Evolutionary conservation across 1,284 basidiomycete species (phyloP).

Genomic region (Trichosporon sp.): DNA sequence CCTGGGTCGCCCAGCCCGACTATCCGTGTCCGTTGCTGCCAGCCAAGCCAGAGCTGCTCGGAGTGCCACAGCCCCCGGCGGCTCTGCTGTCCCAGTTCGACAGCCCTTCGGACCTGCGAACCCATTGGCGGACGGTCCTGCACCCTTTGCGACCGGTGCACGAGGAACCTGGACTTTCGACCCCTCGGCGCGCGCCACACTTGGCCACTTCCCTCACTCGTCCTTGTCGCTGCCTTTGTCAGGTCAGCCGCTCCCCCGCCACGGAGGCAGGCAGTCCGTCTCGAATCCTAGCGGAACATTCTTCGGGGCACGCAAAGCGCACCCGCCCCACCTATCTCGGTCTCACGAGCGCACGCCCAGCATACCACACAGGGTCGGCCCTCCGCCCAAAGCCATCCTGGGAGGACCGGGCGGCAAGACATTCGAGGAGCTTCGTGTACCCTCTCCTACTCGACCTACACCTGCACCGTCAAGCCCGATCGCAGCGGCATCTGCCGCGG

Average conservation of each 20-base stretch:
- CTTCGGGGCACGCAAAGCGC: not conserved
- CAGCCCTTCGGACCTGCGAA: not conserved
- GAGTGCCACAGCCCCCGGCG: not conserved
- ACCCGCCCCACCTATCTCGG: not conserved
- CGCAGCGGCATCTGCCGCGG: not conserved
- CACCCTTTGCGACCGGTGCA: not conserved
- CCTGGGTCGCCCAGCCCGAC: not conserved
- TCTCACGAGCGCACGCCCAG: conserved; percentile 5
- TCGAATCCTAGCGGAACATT: not conserved
- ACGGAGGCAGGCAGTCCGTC: not conserved
- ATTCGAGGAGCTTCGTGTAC: conserved; percentile 31
- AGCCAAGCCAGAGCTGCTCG: not conserved
- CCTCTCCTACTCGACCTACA: conserved; percentile 5
- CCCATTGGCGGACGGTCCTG: not conserved
- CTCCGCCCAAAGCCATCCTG: conserved; percentile 38
- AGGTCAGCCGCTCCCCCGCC: conserved; percentile 1
- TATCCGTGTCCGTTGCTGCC: not conserved
- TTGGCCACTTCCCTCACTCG: conserved; percentile 16
- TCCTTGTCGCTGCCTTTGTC: conserved; percentile 13
- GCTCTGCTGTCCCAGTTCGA: not conserved
- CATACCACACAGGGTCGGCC: conserved; percentile 18
- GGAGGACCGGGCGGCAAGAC: conserved; percentile 39
- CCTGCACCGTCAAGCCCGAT: conserved; percentile 1
- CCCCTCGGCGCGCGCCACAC: conserved; percentile 11
- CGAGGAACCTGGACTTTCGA: conserved; percentile 12